Evolutionary conservation across 129 eudicot genomes (phyloP).

Genomic region (Flaveria trinervia): DNA sequence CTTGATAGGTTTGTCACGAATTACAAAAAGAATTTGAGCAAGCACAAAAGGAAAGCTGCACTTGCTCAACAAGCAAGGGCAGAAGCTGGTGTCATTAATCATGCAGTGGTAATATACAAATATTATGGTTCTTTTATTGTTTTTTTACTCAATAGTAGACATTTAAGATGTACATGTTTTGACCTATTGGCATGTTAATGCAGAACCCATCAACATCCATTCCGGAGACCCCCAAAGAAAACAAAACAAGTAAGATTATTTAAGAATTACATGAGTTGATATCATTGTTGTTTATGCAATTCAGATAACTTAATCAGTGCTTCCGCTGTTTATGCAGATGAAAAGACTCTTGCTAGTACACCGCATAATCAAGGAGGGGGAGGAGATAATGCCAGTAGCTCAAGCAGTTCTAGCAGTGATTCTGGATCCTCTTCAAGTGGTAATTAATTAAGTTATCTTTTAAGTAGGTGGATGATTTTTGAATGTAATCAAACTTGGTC

Average conservation of each 20-base stretch:
- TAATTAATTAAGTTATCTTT: conserved; percentile 31
- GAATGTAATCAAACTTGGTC: background rate
- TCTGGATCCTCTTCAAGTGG: conserved; percentile 94
- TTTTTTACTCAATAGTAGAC: background rate
- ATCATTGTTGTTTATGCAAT: background rate
- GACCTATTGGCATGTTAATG: conserved; percentile 23
- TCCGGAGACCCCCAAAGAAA: conserved; percentile 43
- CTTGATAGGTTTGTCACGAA: conserved; percentile 89
- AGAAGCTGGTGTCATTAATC: conserved; percentile 44
- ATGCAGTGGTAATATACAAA: conserved; percentile 28
- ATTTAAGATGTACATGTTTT: conserved; percentile 12
- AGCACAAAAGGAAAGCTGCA: conserved; percentile 75
- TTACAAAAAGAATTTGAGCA: conserved; percentile 83
- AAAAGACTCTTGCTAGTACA: conserved; percentile 36
- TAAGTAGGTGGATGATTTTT: background rate
- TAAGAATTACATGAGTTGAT: background rate
- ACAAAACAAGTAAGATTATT: conserved; percentile 46
- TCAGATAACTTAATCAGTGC: background rate
- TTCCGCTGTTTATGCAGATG: conserved; percentile 39
- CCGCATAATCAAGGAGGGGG: conserved; percentile 53
- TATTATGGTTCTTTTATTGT: background rate
- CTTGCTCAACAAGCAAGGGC: conserved; percentile 69
- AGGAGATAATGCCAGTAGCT: conserved; percentile 61
- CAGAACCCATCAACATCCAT: conserved; percentile 51
- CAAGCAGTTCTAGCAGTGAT: conserved; percentile 97